phyloP scores from a whole-genome alignment of 202 grass and related monocot species.

The Elaeis oleifera region DNA sequence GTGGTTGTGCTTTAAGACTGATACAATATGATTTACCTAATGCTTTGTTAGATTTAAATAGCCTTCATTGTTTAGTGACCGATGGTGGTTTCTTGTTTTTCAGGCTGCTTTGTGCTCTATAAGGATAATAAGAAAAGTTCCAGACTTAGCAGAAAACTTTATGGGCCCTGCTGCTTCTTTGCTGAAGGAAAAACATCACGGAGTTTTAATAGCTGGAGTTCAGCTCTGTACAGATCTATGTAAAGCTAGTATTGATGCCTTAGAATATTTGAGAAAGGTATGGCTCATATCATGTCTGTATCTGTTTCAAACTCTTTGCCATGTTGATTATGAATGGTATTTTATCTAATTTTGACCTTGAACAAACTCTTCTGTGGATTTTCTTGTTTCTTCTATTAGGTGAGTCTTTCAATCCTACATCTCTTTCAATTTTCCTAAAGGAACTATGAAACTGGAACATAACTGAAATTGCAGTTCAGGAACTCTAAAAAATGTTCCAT shows the following conservation, averaged over 20 bases:
- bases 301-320: conserved; percentile 1
- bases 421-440: no score
- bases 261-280: conserved; percentile 91
- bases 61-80: neutral
- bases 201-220: conserved; percentile 80
- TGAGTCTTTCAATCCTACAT: no score
- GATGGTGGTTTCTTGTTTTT: conserved; percentile 19
- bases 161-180: conserved; percentile 59
- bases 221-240: conserved; percentile 94
- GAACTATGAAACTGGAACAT: no score
- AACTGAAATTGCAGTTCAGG: no score
- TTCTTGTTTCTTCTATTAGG: no score
- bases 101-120: conserved; percentile 96
- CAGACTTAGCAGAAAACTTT: conserved; percentile 92
- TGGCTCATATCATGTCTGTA: neutral
- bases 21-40: no score
- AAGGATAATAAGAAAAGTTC: conserved; percentile 91
- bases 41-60: no score
- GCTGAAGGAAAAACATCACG: conserved; percentile 97
- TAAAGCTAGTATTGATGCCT: conserved; percentile 75
- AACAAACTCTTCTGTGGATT: no score
- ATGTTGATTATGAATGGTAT: neutral
- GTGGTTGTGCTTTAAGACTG: no score
- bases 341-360: no score
- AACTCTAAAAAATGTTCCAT: no score